phyloP scores from a whole-genome alignment of 257 asterid genomes.

The Solanum pimpinellifolium region DNA sequence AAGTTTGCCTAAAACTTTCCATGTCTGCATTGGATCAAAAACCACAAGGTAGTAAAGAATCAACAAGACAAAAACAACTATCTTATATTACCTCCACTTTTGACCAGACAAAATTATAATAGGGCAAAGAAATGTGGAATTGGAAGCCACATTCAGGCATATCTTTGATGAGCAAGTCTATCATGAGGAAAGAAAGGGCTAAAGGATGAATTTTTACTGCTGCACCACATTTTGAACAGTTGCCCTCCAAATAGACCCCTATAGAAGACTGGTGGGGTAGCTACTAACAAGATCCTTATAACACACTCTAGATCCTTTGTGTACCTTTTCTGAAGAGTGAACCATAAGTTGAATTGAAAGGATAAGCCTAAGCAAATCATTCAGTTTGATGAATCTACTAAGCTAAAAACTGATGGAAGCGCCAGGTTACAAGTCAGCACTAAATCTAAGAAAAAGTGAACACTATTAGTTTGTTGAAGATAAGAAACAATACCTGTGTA shows the following conservation, averaged over 20 bases:
- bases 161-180: neutral
- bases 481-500: slow-evolving; percentile 34
- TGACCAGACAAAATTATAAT: neutral
- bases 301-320: neutral
- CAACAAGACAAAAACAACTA: neutral
- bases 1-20: slow-evolving; percentile 81
- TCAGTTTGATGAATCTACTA: neutral
- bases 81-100: neutral
- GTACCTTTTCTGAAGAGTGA: neutral
- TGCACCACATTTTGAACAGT: neutral
- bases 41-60: slow-evolving; percentile 1
- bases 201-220: neutral
- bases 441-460: neutral
- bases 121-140: neutral
- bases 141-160: neutral
- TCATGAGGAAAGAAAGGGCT: neutral
- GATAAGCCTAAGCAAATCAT: neutral
- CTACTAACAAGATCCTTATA: neutral
- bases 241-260: neutral
- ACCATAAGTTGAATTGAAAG: neutral
- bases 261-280: neutral
- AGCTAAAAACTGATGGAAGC: neutral
- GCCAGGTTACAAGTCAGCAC: neutral
- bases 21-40: slow-evolving; percentile 40
- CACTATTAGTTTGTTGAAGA: neutral